phyloP scores from a whole-genome alignment of 768 basidiomycete genomes.

The Fistulinella prunicolor region DNA sequence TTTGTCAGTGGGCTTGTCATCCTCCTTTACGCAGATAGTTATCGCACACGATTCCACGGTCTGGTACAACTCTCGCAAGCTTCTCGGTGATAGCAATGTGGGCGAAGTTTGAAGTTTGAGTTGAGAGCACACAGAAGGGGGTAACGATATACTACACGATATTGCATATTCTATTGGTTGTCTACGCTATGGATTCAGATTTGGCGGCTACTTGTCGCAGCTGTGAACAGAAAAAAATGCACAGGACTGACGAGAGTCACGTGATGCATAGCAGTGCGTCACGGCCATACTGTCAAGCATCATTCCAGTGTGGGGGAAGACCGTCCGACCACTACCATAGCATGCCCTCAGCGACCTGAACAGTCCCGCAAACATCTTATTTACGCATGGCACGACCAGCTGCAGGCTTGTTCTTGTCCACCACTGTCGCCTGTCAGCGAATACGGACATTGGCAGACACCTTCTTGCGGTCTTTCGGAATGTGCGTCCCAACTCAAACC shows the following conservation, averaged over 20 bases:
- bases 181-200: conserved; percentile 10
- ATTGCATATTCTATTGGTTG: conserved; percentile 12
- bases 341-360: conserved; percentile 18
- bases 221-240: not conserved
- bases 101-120: too few relatives aligned
- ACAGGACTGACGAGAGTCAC: conserved; percentile 7
- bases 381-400: conserved; percentile 25
- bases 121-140: too few relatives aligned
- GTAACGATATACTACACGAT: conserved; percentile 20
- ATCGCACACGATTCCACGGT: conserved; percentile 42
- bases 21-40: conserved; percentile 48
- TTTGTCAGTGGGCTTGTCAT: conserved; percentile 48
- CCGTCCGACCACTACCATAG: too few relatives aligned
- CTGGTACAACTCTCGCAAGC: conserved; percentile 40
- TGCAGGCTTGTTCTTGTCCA: conserved; percentile 15
- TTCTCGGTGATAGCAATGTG: conserved; percentile 24
- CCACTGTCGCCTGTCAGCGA: conserved; percentile 28
- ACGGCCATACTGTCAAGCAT: too few relatives aligned
- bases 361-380: conserved; percentile 4
- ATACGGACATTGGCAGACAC: conserved; percentile 39
- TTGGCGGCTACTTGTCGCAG: not conserved
- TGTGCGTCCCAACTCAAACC: conserved; percentile 53
- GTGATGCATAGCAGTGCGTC: conserved; percentile 8
- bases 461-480: conserved; percentile 72
- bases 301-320: too few relatives aligned